Base-by-base conservation (phyloP, 2,329 filamentous ascomycete genomes). In the Beauveria sp. region DNA sequence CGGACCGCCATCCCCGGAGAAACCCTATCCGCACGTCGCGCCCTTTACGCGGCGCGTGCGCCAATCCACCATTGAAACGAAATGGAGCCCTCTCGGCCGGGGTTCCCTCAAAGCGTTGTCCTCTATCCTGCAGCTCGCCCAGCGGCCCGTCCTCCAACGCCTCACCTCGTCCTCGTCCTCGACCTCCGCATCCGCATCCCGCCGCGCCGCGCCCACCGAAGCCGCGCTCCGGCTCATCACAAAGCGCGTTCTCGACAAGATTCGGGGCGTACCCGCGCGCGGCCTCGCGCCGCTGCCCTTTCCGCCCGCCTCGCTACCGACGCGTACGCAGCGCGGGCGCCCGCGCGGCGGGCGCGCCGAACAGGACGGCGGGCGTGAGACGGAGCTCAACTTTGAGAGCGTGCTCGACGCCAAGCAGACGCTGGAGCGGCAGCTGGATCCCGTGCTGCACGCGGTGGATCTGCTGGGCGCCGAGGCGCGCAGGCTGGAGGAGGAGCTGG, bases 381-480 rank as follows among this genome's bases (percentile, higher is more conserved):
- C 79, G 31, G 85, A 88, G 68, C 83, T 91, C 52, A 81, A 88
- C 67, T 87, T 87, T 65, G 87, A 90, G 69, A 82, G 79, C 66
- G 81, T 87, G 16, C 75, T 88, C 9, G 82, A 86, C 67, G 81
- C 80, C n/a, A 83, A 83, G 64, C 74, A 78, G 62, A 73, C 73
- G 9, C 72, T 88, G 28, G 83, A 88, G 69, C 75, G 75, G 63
- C 80, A 82, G 72, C 80, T 90, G 5, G 86, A 83, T 18, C 84
- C 87, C 1, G 75, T 83, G 22, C 73, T 86, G 48, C 87, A 90
- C 72, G 80, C 84, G 4, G 82, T 88, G 26, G 80, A 83, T 65
- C 73, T 90, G 51, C 76, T 91, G 38, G 75, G 75, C 60, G 75
- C 78, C 31, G 87, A 89, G 71, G 81, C 83, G 66, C 79, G 77